Evolutionary conservation across 306 rosid species (phyloP), one percentile per base, ranked within the genome.

Genomic region (Dalbergia cultrata): DNA sequence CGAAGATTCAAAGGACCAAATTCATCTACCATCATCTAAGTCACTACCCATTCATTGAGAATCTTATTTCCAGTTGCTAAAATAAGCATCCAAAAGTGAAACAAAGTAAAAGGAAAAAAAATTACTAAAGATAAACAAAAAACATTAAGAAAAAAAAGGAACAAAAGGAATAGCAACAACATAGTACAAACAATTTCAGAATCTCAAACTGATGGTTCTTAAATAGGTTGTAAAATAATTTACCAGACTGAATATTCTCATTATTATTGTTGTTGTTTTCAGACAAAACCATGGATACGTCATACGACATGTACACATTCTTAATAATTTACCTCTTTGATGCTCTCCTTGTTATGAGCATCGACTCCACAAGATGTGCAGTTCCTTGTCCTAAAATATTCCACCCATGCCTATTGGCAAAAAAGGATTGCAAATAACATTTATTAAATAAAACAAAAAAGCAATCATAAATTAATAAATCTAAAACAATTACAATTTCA

Each of bases 261-360:
- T 14, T 17, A 65, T 18, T 26, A 43, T 37, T 18, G 14, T 50
- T 22, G 7, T n/a, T 22, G 7, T n/a, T 43, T 66, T 33, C 50
- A 70, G 41, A 77, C 63, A 64, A 70, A 70, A 63, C 39, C 17
- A 49, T 43, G 53, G 16, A 57, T 59, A 60, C 65, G 34, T 14
- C 64, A 14, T 71, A 34, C 66, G 72, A 17, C 22, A 35, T 8
- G 14, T 9, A 74, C 18, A 67, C 8, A 35, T 47, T 75, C 76
- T 9, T 18, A 31, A 33, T 44, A 60, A 66, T 71, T 85, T 87
- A 94, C 97, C 98, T 92, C 86, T 85, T 70, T 86, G 76, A 89
- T 87, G 58, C 47, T 91, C 21, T 90, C 95, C 85, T 91, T 90
- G 74, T 95, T 91, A 76, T 95, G 97, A 79, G 97, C 90, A 89